Conservation (phyloP, 2,329 filamentous ascomycete species). For the Alternaria rosae region DNA sequence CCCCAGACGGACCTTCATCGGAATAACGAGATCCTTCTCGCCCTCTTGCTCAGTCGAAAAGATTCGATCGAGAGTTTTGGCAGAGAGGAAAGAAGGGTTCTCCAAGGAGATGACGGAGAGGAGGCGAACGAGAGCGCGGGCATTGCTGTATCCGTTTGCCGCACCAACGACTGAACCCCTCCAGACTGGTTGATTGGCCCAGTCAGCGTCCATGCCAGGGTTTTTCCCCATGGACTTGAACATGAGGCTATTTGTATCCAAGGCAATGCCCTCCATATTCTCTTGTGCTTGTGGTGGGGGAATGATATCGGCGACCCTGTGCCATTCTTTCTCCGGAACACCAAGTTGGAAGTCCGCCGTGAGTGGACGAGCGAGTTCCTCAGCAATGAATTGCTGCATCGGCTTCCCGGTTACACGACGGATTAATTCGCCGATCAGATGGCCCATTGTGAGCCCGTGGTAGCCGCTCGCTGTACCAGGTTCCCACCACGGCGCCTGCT, state of each 20-base stretch:
- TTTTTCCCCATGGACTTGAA: conserved; percentile 16
- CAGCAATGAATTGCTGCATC: conserved; percentile 25
- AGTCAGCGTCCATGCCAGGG: conserved; percentile 10
- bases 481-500: conserved; percentile 26
- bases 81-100: conserved; percentile 11
- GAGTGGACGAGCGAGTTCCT: conserved; percentile 74
- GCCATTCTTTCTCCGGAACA: conserved; percentile 9
- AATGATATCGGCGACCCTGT: conserved; percentile 18
- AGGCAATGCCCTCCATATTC: background rate
- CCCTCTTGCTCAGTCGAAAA: conserved; percentile 16
- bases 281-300: conserved; percentile 10
- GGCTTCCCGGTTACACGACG: conserved; percentile 14
- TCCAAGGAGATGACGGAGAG: conserved; percentile 15
- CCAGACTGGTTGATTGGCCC: conserved; percentile 10
- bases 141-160: conserved; percentile 23
- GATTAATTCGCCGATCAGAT: conserved; percentile 21
- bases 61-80: conserved; percentile 19
- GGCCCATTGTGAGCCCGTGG: conserved; percentile 22
- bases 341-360: conserved; percentile 30
- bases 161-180: conserved; percentile 6
- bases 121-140: conserved; percentile 16
- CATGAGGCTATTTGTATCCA: background rate
- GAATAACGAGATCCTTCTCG: conserved; percentile 17
- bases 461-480: conserved; percentile 26
- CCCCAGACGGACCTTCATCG: conserved; percentile 3